Evolutionary conservation across 164 flowering plant species (phyloP), one percentile per base, ranked within the genome.

Genomic region (Houttuynia cordata): DNA sequence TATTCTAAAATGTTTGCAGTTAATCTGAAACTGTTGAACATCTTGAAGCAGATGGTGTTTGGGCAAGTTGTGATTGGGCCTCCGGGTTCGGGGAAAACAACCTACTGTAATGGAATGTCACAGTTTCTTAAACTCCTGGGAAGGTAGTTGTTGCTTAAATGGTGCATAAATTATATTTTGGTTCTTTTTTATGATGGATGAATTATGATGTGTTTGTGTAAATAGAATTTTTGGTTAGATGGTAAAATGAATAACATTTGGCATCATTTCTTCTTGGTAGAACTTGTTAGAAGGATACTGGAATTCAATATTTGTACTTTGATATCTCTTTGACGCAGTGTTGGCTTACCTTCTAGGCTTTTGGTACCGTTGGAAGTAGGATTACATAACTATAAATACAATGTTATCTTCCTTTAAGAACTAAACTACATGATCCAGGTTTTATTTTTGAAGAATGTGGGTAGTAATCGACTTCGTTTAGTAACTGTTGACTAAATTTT

Each of bases 41-140:
- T 30, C 37, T 30, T 6, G 37, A 30, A 30, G 37, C 37, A 30
- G 55, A 85, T 87, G 98, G 88, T 80, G 63, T 92, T 81, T 57
- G 98, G 94, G 45, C 97, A 89, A 73, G 79, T 92, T 41, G 96
- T 87, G 3, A 80, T 92, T 12, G 97, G 98, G n/a, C 97, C 97
- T 0, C 97, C 91, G 1, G 98, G 98, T 0, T 89, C 94, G 4
- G 97, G 98, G 15, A 92, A 92, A 73, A 92, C 96, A 53, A 92
- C 97, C 56, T 89, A 84, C 68, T 87, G 98, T 79, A 87, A 87
- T 67, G 96, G 96, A 72, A 89, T 92, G 98, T 87, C 93, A 62
- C 97, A 89, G 70, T 92, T 84, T 70, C 91, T 92, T 64, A 62
- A 53, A 24, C 97, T 87, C 54, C 77, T 92, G 14, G 94, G 96